Base-by-base conservation (phyloP, 1,139 yeast genomes). In the Hansenula lynferdii region DNA sequence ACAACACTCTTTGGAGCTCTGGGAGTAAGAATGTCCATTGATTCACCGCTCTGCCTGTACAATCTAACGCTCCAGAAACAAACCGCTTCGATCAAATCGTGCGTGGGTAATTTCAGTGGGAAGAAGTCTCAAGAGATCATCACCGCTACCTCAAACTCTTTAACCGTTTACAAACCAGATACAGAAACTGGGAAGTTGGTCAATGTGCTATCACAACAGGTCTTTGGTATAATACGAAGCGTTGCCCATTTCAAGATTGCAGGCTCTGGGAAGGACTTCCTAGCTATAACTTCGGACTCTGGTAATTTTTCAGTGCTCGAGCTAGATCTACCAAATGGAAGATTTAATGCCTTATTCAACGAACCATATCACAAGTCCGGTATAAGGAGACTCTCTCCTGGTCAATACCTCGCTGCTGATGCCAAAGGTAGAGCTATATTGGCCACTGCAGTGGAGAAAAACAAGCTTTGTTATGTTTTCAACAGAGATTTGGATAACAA, bases 291-390 rank as follows among this genome's bases (percentile, higher is more conserved):
- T 0, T 77, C 95, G 1, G 97, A 90, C 55, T 76, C 95, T 2
- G 97, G 97, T 0, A 76, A 77, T 41, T 49, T 89, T 17, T 65
- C 81, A 0, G 58, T 90, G 0, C 59, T 82, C 14, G 76, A 75
- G 45, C 76, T 72, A 50, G 67, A 73, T 35, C 47, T 57, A 0
- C 60, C 57, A 1, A 44, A 56, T 11, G 58, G 65, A 21, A 57
- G 56, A 37, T 80, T 87, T 50, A 62, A 62, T 14, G 64, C 79
- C 0, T 46, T 78, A 1, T 65, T 71, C 34, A 78, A 78, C 44
- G 92, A 84, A 51, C 83, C 95, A 1, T 77, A 75, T 51, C 76
- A 81, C 32, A 84, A 87, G 53, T 72, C 85, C 21, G 96, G 96
- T 0, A 65, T 89, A 29, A 67, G 94, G 38, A 65, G 96, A 47